Base-by-base conservation (phyloP, 306 rosid genomes). In the Trifolium dubium region DNA sequence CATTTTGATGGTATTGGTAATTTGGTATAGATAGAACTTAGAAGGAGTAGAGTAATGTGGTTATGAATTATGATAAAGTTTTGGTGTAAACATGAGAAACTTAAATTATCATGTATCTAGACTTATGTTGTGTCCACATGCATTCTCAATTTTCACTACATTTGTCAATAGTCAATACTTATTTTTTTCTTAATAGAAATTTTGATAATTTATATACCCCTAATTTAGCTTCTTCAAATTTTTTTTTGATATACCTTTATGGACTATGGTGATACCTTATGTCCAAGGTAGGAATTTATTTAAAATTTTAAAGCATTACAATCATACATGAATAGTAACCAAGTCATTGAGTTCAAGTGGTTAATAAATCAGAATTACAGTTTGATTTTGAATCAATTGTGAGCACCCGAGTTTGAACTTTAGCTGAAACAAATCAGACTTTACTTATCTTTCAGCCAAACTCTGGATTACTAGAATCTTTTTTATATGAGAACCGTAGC, bases 51-150 rank as follows among this genome's bases (percentile, higher is more conserved):
- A 37, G 12, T 28, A 65, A 65, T 14, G 50, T 23, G 43, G 19
- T 64, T 13, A 32, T 47, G 29, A 49, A 17, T 64, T 13, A 34
- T 49, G 30, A 50, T 51, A 9, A 19, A 55, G 75, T 59, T 37
- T 37, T 12, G 40, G 60, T 47, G 32, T 59, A 43, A 60, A 73
- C 3, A 31, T 11, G 46, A 30, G 47, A 39, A 23, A 18, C 50
- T 10, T 1, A 55, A 55, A 14, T 19, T 18, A 58, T 56, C 18
- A 62, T 80, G 84, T 50, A 80, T 69, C 71, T 75, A 63, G 84
- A 80, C 84, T 41, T 69, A 3, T 8, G 6, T 11, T 63, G 32
- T 80, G 72, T 69, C 72, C 55, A 53, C 66, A 58, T 81, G 43
- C 81, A 54, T 69, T 80, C 23, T 34, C 41, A 51, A 5, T 54